Base-by-base conservation (phyloP, 352 stramenopile genomes). In the Plasmopara muralis region DNA sequence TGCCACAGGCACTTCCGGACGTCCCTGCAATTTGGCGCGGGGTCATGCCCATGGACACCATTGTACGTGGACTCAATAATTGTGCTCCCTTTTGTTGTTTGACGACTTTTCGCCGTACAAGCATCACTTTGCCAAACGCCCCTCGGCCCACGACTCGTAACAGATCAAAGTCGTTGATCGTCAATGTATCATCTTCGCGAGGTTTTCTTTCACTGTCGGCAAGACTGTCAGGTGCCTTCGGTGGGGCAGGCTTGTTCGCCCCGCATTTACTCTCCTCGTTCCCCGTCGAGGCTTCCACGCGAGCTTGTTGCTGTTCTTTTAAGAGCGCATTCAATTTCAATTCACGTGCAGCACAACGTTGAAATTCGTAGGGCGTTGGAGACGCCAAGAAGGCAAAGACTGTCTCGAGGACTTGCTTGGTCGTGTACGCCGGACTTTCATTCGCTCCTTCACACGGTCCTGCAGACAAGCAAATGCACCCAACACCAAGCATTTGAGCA, bases 61-160 rank as follows among this genome's bases (percentile, higher is more conserved):
- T 72, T 6, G 55, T 65, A 4, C 63, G 59, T 40, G 63, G 63
- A 48, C 63, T 72, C 46, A 72, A 51, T 49, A 72, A 50, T 42
- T 55, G 59, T 9, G 63, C 49, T 37, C 60, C 60, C n/a, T 72
- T 68, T 35, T 68, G 58, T 18, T 60, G 52, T n/a, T 66, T 50
- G 8, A 55, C 51, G 15, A 66, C 44, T 41, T 87, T 89, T 43
- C 87, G 74, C 15, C 77, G 66, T 6, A 95, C 86, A 28, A 94
- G 56, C 74, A 96, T 90, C 10, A 98, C 95, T 57, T 98, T 98
- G 15, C 95, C 95, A 64, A 98, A 98, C 1, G 92, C 92, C 28
- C 96, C 97, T 61, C 97, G 95, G 5, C 97, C 97, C 12, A 99
- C 95, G 3, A 99, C 95, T 20, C 91, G 95, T 18, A 99, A 73